Base-by-base conservation (phyloP, 331 rosid species). In the Arachis monticola region DNA sequence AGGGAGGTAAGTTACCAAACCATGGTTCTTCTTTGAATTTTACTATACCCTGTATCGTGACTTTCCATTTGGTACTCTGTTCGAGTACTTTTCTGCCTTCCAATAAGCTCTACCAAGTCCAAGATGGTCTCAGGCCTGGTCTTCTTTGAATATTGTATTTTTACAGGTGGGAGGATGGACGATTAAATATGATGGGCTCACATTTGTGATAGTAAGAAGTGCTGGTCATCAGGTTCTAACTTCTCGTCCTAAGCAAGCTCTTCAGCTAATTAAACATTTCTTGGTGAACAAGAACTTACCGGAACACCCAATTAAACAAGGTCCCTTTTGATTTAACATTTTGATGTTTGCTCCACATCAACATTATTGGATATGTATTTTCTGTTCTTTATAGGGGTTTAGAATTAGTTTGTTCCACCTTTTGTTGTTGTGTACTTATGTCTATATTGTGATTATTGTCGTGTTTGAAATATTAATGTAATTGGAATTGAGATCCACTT, bases 131-230 rank as follows among this genome's bases (percentile, higher is more conserved):
- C 22, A 17, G 22, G 22, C 22, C 0, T 17, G 22, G 22, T 17
- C 22, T 17, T 17, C 22, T 17, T 17, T 17, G 22, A 17, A 52
- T 46, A 2, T 2, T 35, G 4, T 35, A 22, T 40, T 0, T 5
- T 72, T 58, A 3, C 73, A 92, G 95, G 98, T 93, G 13, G 95
- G 95, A 51, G 98, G 98, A 53, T 93, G 98, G 98, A 87, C 57
- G 2, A 56, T 88, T 11, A 86, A 3, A 8, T 90, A 81, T 27
- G 83, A 88, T 5, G 97, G 98, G 8, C 77, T 93, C 2, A 86
- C 83, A 22, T 90, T 40, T 84, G 98, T 87, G 76, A 93, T 89
- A 14, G 55, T 93, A 6, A 87, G 95, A 86, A 93, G 95, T 0
- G 95, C 98, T 30, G 98, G 98, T 12, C 98, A 90, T 67, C 72